Conservation (phyloP, 2,329 filamentous ascomycete species). For the Botrytis hyacinthi region DNA sequence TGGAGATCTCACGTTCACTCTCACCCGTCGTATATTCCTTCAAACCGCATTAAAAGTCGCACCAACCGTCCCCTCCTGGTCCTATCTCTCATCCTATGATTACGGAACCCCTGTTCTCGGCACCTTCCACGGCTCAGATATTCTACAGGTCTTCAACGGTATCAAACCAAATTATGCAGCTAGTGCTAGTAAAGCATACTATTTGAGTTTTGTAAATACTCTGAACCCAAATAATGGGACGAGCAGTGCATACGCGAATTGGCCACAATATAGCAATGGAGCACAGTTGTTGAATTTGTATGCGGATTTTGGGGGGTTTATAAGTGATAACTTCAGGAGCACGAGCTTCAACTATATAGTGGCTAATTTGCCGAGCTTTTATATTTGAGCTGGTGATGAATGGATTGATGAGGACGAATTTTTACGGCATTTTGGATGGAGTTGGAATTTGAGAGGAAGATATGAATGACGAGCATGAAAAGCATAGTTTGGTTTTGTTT, state of each 20-base stretch:
- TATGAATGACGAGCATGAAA: background rate
- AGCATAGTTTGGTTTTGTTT: background rate
- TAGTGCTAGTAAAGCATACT: slow-evolving; percentile 62
- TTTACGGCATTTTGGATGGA: background rate
- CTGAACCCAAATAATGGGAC: slow-evolving; percentile 64
- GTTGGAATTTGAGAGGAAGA: background rate
- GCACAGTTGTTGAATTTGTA: slow-evolving; percentile 50
- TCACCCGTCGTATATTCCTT: slow-evolving; percentile 67
- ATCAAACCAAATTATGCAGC: slow-evolving; percentile 49
- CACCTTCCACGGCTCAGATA: slow-evolving; percentile 71
- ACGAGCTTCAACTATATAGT: slow-evolving; percentile 45
- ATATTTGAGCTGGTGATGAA: slow-evolving; percentile 23
- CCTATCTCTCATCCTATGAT: slow-evolving; percentile 71
- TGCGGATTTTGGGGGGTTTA: slow-evolving; percentile 39
- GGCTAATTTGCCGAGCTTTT: slow-evolving; percentile 30
- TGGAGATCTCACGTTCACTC: slow-evolving; percentile 72
- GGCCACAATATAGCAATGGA: slow-evolving; percentile 50
- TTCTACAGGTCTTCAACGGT: slow-evolving; percentile 61
- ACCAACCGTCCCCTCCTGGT: slow-evolving; percentile 65
- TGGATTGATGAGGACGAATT: background rate
- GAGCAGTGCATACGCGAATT: slow-evolving; percentile 44
- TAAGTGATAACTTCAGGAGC: slow-evolving; percentile 50
- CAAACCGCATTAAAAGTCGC: slow-evolving; percentile 45
- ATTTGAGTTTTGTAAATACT: slow-evolving; percentile 68
- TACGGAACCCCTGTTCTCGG: slow-evolving; percentile 70